Conservation (phyloP, 768 basidiomycete species). For the Kwoniella mangroviensis region DNA sequence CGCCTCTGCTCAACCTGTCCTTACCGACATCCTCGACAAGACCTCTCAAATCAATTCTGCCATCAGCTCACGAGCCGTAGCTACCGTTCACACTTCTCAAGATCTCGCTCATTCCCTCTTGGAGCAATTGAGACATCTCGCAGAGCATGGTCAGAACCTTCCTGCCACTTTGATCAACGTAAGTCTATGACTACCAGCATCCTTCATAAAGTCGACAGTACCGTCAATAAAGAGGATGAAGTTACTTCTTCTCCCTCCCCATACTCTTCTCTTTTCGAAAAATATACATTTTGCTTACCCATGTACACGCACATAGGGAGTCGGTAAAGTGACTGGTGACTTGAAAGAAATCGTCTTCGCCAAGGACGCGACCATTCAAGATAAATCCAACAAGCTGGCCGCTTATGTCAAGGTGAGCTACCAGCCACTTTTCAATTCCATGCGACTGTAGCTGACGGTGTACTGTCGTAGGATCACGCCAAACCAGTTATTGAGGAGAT, state of each 20-base stretch:
- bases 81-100: slow-evolving; percentile 41
- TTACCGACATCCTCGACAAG: slow-evolving; percentile 44
- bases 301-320: slow-evolving; percentile 24
- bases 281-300: no score
- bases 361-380: slow-evolving; percentile 48
- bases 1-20: slow-evolving; percentile 42
- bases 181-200: slow-evolving; percentile 7
- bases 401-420: slow-evolving; percentile 48
- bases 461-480: slow-evolving; percentile 41
- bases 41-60: slow-evolving; percentile 51
- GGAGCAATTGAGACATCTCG: slow-evolving; percentile 48
- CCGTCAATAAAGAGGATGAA: no score
- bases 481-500: slow-evolving; percentile 54
- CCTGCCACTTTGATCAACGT: slow-evolving; percentile 46
- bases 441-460: neutral
- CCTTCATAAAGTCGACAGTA: no score
- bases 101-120: slow-evolving; percentile 46
- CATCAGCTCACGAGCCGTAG: slow-evolving; percentile 46
- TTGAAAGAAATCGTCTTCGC: slow-evolving; percentile 46
- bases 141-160: slow-evolving; percentile 46
- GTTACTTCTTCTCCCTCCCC: no score
- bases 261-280: no score
- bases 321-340: slow-evolving; percentile 43
- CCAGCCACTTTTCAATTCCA: neutral
- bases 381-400: slow-evolving; percentile 52